Conservation (phyloP, 2,329 filamentous ascomycete genomes). For the Microdochium bolleyi region DNA sequence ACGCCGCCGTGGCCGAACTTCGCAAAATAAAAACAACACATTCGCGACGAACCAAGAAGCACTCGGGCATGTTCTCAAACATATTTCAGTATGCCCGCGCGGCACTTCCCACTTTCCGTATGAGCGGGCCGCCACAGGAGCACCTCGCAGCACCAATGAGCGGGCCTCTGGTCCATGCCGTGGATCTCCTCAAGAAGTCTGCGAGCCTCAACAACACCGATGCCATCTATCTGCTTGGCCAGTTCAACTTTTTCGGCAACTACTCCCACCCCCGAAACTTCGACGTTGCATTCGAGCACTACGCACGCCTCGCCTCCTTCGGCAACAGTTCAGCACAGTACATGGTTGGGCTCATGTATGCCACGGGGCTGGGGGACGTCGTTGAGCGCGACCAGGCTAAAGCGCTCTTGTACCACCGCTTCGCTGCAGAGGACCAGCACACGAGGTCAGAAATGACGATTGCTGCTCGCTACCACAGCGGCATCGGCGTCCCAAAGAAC, state of each 20-base stretch:
- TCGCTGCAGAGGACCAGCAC: conserved; percentile 79
- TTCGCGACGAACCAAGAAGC: conserved; percentile 34
- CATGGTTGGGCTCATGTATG: conserved; percentile 94
- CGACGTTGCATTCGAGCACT: conserved; percentile 69
- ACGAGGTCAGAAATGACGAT: conserved; percentile 89
- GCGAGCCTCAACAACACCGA: conserved; percentile 60
- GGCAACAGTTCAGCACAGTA: conserved; percentile 92
- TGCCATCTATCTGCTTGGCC: conserved; percentile 80
- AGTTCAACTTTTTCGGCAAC: conserved; percentile 97
- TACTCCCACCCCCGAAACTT: conserved; percentile 82
- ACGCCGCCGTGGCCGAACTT: conserved; percentile 41
- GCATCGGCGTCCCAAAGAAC: conserved; percentile 76
- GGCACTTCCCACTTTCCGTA: conserved; percentile 40
- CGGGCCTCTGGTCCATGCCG: conserved; percentile 40
- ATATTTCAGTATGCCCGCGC: conserved; percentile 36
- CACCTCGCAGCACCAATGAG: conserved; percentile 25
- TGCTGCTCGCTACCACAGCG: conserved; percentile 76
- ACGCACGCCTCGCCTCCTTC: conserved; percentile 65
- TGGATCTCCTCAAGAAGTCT: conserved; percentile 43
- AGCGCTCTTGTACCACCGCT: conserved; percentile 87
- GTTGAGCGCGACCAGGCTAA: conserved; percentile 84
- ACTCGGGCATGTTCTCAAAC: conserved; percentile 33
- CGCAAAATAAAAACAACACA: conserved; percentile 37
- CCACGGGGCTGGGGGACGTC: conserved; percentile 77
- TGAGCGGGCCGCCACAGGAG: conserved; percentile 34